A percentile compares a stretch with the other conserved stretches of the same genome.
phyloP scores from a whole-genome alignment of 208 protist species.

The Tritrichomonas musculus region DNA sequence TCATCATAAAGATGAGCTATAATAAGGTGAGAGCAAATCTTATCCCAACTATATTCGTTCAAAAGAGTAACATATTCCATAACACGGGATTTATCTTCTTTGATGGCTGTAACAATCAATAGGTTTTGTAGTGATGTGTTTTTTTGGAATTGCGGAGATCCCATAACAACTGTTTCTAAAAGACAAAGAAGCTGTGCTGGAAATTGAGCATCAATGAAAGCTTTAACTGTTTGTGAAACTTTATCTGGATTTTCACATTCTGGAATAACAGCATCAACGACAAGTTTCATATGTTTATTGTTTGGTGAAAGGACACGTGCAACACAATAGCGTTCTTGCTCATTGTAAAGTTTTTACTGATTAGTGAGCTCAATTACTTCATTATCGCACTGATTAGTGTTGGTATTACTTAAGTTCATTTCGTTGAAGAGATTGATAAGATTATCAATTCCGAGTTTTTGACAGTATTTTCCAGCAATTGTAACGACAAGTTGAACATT shows the following conservation, averaged over 20 bases:
- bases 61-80: slow-evolving; percentile 96
- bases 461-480: slow-evolving; percentile 93
- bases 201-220: slow-evolving; percentile 96
- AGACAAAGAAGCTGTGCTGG: slow-evolving; percentile 97
- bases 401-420: too few species aligned
- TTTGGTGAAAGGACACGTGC: slow-evolving; percentile 75
- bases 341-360: slow-evolving; percentile 89
- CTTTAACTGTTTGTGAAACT: slow-evolving; percentile 93
- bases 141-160: slow-evolving; percentile 81
- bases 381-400: slow-evolving; percentile 82
- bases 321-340: slow-evolving; percentile 89
- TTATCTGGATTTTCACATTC: slow-evolving; percentile 87
- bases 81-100: slow-evolving; percentile 74
- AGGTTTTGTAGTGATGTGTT: slow-evolving; percentile 99
- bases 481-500: slow-evolving; percentile 96
- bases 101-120: slow-evolving; percentile 97
- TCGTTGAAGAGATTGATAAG: slow-evolving; percentile 74
- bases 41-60: slow-evolving; percentile 92
- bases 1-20: slow-evolving; percentile 84
- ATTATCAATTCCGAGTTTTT: slow-evolving; percentile 74
- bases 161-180: slow-evolving; percentile 98
- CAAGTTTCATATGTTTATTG: slow-evolving; percentile 71
- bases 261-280: slow-evolving; percentile 96
- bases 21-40: slow-evolving; percentile 88
- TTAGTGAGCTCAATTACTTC: slow-evolving; percentile 90